Percentiles rank a stretch among this genome's conserved stretches.
These are phyloP conservation scores for Jimgerdemannia flammicorona DNA, from an alignment of 192 early-diverging fungal genomes.

Conservation along the genomic window DNA sequence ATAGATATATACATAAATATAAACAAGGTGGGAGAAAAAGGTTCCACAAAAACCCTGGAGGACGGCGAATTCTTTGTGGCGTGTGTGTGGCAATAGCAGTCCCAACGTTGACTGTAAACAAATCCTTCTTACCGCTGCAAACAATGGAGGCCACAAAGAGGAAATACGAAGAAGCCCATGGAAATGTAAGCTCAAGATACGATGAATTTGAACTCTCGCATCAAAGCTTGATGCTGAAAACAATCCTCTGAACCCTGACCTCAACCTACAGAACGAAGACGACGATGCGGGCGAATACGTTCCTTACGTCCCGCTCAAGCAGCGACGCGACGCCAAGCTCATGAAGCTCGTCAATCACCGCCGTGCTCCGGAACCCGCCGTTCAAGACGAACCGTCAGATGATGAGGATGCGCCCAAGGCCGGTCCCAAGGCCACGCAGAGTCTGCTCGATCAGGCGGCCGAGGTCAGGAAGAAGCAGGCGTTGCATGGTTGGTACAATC, in stretches of 20 bases:
- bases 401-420: conserved; percentile 38
- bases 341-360: conserved; percentile 35
- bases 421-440: conserved; percentile 61
- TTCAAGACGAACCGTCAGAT: conserved; percentile 34
- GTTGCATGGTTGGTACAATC: conserved; percentile 30
- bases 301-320: conserved; percentile 73
- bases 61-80: no score
- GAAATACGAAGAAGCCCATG: no score
- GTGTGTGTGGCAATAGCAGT: no score
- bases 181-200: no score
- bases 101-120: no score
- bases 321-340: conserved; percentile 56
- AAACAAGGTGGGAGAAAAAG: no score
- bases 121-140: no score
- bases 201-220: no score
- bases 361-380: conserved; percentile 20
- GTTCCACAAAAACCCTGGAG: no score
- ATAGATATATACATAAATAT: no score
- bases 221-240: no score
- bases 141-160: no score
- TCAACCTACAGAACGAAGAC: conserved; percentile 3
- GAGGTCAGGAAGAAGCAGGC: conserved; percentile 64
- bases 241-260: not conserved
- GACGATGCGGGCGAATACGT: conserved; percentile 55
- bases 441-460: conserved; percentile 84